phyloP scores from a whole-genome alignment of 2,329 filamentous ascomycete species.

The Tolypocladium ovalisporum region DNA sequence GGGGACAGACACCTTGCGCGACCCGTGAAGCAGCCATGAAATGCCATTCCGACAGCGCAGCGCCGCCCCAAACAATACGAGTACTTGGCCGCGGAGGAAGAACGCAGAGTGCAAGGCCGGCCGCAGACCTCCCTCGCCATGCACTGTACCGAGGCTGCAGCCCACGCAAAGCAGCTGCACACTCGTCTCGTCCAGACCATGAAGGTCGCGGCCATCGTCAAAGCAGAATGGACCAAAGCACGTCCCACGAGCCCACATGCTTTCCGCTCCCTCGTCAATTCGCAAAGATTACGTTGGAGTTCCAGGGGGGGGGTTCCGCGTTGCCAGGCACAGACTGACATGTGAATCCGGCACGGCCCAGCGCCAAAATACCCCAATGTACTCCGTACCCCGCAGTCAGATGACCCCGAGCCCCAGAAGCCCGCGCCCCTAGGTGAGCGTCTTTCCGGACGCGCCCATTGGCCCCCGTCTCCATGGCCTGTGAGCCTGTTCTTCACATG shows the following conservation, averaged over 20 bases:
- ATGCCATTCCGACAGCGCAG: background rate
- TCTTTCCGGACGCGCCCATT: background rate
- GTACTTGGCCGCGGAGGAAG: too few species aligned
- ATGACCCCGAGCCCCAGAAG: background rate
- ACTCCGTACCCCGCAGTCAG: background rate
- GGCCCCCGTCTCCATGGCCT: background rate
- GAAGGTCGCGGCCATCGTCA: too few species aligned
- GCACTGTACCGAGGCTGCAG: background rate
- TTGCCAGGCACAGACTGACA: background rate
- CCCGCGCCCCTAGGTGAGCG: background rate
- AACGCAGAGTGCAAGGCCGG: too few species aligned
- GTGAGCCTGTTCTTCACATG: background rate
- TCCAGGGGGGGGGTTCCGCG: too few species aligned
- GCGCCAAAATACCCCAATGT: background rate
- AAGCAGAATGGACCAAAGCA: background rate
- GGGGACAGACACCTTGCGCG: background rate
- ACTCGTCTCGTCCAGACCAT: background rate
- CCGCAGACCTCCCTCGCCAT: too few species aligned
- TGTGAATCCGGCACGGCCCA: background rate
- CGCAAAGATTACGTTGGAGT: too few species aligned
- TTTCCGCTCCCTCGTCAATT: background rate
- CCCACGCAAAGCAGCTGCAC: too few species aligned
- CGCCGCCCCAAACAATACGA: too few species aligned
- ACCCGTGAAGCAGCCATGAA: background rate
- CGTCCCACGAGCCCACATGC: background rate